A percentile compares a stretch with the other conserved stretches of the same genome.
Conservation (phyloP, 2,329 filamentous ascomycete species). For the Alternaria conjuncta region DNA sequence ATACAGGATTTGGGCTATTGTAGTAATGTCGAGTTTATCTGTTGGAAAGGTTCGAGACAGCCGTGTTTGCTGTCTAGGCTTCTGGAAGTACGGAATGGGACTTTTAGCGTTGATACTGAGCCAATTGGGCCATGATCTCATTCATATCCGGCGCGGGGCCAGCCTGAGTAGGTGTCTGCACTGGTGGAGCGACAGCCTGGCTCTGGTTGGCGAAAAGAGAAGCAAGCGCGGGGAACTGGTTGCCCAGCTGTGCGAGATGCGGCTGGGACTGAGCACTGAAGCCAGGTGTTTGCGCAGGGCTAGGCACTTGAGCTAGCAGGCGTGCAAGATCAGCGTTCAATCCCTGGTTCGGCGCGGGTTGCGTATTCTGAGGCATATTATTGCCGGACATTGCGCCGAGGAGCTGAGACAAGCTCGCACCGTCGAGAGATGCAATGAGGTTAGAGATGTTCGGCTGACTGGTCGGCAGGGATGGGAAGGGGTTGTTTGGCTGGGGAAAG, state of each 20-base stretch:
- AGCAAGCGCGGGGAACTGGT: constrained; percentile 40
- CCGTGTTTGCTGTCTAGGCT: constrained; percentile 7
- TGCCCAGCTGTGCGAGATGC: constrained; percentile 36
- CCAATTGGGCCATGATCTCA: constrained; percentile 77
- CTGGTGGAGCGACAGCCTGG: constrained; percentile 35
- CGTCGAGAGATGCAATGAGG: constrained; percentile 72
- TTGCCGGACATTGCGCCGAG: constrained; percentile 63
- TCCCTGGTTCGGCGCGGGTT: constrained; percentile 40
- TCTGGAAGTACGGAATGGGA: not conserved
- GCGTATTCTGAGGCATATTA: constrained; percentile 48
- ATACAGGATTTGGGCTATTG: not conserved
- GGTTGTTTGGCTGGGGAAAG: constrained; percentile 44
- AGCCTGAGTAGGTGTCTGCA: constrained; percentile 37
- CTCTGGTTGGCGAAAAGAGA: constrained; percentile 35
- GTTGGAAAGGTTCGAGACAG: not conserved
- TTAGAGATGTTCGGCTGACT: constrained; percentile 62
- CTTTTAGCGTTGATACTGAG: constrained; percentile 63
- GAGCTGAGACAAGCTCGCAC: constrained; percentile 72
- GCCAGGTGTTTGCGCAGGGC: constrained; percentile 33
- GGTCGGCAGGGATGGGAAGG: constrained; percentile 42
- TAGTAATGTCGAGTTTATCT: constrained; percentile 11
- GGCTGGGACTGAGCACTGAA: constrained; percentile 26
- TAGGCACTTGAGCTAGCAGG: constrained; percentile 44
- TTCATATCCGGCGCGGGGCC: constrained; percentile 60
- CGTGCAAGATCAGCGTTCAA: constrained; percentile 49